A percentile compares a stretch with the other conserved stretches of the same genome.
Evolutionary conservation across 306 rosid species (phyloP).

Genomic region (Vigna unguiculata): DNA sequence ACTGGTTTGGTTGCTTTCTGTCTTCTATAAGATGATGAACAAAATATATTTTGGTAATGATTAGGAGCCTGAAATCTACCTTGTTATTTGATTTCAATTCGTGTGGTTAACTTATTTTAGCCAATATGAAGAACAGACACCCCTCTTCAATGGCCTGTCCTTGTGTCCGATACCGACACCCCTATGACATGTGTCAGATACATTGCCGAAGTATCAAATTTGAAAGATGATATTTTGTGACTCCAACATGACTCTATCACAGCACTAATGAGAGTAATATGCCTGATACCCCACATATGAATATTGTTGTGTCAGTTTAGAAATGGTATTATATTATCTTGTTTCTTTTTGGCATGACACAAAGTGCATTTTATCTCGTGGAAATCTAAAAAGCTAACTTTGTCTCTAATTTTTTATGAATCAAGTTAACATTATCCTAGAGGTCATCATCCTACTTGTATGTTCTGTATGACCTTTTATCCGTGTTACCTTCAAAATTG

Average conservation of each 20-base stretch:
- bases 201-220: too few relatives aligned
- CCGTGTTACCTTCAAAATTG: conserved; percentile 6
- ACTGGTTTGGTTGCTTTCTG: background rate
- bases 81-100: conserved; percentile 9
- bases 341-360: conserved; percentile 14
- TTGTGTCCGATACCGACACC: too few relatives aligned
- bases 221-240: too few relatives aligned
- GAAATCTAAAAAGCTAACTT: conserved; percentile 6
- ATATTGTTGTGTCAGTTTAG: conserved; percentile 10
- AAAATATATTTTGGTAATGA: background rate
- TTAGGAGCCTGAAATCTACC: conserved; percentile 26
- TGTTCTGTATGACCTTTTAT: conserved; percentile 16
- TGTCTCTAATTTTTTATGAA: conserved; percentile 10
- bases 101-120: background rate
- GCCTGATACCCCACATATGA: conserved; percentile 12
- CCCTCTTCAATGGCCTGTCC: too few relatives aligned
- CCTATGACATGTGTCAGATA: too few relatives aligned
- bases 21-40: conserved; percentile 19
- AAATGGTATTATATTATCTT: conserved; percentile 9
- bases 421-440: background rate
- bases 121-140: too few relatives aligned
- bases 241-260: too few relatives aligned
- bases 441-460: conserved; percentile 6
- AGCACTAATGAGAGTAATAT: background rate
- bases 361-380: background rate